These are phyloP conservation scores for Teunomyces kruisii DNA, from an alignment of 805 yeast species.

Conservation along the genomic window DNA sequence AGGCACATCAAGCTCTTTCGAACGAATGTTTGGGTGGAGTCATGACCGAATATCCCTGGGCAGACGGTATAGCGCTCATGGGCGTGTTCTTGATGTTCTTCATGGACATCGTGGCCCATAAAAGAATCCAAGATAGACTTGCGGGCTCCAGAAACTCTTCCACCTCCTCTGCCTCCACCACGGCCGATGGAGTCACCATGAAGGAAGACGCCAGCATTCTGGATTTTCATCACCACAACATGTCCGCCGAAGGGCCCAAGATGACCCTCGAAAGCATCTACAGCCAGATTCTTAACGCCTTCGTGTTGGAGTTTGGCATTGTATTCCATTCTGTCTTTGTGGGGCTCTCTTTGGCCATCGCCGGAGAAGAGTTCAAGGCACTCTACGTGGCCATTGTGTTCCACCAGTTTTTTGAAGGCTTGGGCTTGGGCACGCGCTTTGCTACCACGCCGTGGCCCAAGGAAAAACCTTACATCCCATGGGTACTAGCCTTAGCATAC, in stretches of 20 bases:
- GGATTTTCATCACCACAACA: background rate
- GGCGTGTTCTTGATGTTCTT: conserved; percentile 30
- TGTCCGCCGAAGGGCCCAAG: too few relatives aligned
- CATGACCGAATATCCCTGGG: conserved; percentile 29
- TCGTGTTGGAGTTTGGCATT: conserved; percentile 35
- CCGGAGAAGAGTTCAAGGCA: conserved; percentile 28
- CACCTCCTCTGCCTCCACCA: too few relatives aligned
- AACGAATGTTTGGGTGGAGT: conserved; percentile 30
- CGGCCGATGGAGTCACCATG: too few relatives aligned
- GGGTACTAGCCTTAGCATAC: conserved; percentile 29
- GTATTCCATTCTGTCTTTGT: conserved; percentile 35
- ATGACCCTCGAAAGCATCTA: conserved; percentile 17
- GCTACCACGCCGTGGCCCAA: conserved; percentile 27
- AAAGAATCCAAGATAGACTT: conserved; percentile 9
- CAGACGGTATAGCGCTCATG: conserved; percentile 32
- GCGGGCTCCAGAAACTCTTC: background rate
- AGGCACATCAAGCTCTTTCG: conserved; percentile 22
- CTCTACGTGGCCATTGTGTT: conserved; percentile 29
- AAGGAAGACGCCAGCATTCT: background rate
- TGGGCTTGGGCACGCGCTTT: conserved; percentile 32
- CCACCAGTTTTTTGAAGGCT: conserved; percentile 35
- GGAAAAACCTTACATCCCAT: conserved; percentile 46
- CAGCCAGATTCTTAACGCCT: conserved; percentile 55
- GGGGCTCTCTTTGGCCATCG: conserved; percentile 32
- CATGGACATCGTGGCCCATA: conserved; percentile 26